phyloP scores from a whole-genome alignment of 2,329 filamentous ascomycete species.

The Scleromitrula shiraiana region DNA sequence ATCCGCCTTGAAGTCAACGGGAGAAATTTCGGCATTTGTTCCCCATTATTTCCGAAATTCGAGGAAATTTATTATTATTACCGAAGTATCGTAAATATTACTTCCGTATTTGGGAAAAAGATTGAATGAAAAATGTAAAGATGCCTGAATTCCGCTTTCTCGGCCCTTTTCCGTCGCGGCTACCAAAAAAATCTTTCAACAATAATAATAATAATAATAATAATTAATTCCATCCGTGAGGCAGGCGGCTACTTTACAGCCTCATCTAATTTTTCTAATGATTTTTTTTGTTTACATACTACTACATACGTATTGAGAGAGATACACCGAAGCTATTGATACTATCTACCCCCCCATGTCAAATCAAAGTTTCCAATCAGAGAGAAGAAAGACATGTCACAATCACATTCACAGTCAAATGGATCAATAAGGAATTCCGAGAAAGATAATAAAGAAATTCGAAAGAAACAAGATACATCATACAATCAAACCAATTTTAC shows the following conservation, averaged over 20 bases:
- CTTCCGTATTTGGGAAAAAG: neutral
- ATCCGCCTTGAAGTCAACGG: no score
- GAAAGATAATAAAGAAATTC: neutral
- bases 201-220: neutral
- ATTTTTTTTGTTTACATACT: no score
- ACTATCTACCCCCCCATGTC: neutral
- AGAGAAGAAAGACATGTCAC: neutral
- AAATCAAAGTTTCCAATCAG: neutral
- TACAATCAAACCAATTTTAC: constrained; percentile 14
- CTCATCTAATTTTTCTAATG: neutral
- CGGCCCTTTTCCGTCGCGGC: constrained; percentile 1
- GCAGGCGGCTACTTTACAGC: neutral
- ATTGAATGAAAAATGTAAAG: neutral
- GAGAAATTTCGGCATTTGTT: neutral
- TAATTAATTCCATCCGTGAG: neutral
- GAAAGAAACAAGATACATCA: neutral
- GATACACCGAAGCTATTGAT: neutral
- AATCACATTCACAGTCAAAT: no score
- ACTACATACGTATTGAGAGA: no score
- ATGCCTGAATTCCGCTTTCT: constrained; percentile 1
- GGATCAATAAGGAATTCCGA: neutral
- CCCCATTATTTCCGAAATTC: neutral
- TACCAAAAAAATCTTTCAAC: no score
- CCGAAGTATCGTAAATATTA: neutral
- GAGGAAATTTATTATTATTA: neutral